Base-by-base conservation (phyloP, 306 rosid genomes). In the Sesbania bispinosa region DNA sequence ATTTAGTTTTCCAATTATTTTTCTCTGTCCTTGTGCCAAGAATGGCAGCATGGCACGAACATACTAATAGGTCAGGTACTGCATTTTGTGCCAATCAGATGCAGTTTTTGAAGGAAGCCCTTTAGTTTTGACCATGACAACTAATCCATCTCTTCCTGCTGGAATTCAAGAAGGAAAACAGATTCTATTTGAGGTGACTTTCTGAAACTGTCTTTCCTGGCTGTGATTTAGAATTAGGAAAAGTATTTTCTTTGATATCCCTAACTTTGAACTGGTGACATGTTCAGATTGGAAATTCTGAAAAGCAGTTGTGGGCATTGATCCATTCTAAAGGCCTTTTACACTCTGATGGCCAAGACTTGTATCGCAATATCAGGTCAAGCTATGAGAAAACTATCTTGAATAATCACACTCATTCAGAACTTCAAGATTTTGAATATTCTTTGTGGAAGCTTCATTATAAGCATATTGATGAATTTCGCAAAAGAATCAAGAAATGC, bases 401-500 rank as follows among this genome's bases (percentile, higher is more conserved):
- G 66, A 73, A 47, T 11, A 81, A 80, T 81, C 51, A 15, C 36
- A 86, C 75, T 3, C 84, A 39, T 38, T 53, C 78, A 41, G 96
- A 89, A 69, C 88, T 94, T 76, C 97, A 91, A 80, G 99, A 89
- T 80, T 77, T 84, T n/a, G 99, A 94, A 76, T 94, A 87, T 80
- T 87, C 88, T 77, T 75, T 94, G 84, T 94, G 99, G 99, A 94
- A 88, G 87, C 91, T 94, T 45, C 92, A 91, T 80, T 94, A 94
- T 75, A 94, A 91, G 91, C 95, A 85, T 51, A 91, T 94, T 1
- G 99, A 89, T 46, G 99, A 94, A 59, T 94, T 94, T 81, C 96
- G 99, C 23, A 94, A 88, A 59, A 73, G 83, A 33, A 76, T 81
- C 64, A 94, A 91, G 87, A 89, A 73, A 84, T 77, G 62, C 77